Evolutionary conservation across 805 yeast genomes (phyloP).

Genomic region (Ogataea sp.): DNA sequence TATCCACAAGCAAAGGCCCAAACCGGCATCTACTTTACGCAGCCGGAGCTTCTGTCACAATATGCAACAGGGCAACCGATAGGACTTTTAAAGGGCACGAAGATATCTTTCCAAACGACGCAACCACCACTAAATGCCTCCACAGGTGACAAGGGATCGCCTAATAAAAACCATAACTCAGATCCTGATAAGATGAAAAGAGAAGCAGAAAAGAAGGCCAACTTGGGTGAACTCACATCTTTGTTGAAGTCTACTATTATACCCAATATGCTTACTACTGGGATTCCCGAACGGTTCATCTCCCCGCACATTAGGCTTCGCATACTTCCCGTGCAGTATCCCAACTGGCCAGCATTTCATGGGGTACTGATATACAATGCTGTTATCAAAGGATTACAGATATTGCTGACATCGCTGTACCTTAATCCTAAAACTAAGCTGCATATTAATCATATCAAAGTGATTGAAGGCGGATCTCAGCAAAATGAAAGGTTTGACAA

Average conservation of each 20-base stretch:
- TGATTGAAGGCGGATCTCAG: conserved; percentile 14
- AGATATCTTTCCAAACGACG: too few relatives aligned
- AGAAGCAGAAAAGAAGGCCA: conserved; percentile 26
- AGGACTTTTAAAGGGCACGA: too few relatives aligned
- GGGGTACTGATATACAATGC: conserved; percentile 51
- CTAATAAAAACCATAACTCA: too few relatives aligned
- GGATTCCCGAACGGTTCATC: conserved; percentile 36
- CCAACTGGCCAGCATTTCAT: conserved; percentile 46
- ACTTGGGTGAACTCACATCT: conserved; percentile 47
- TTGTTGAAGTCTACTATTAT: conserved; percentile 36
- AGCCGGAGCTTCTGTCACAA: too few relatives aligned
- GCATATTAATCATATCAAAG: conserved; percentile 38
- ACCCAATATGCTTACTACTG: conserved; percentile 40
- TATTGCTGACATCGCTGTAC: conserved; percentile 47
- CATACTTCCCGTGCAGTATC: conserved; percentile 47
- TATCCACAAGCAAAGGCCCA: too few relatives aligned
- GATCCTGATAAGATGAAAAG: too few relatives aligned
- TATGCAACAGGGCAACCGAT: too few relatives aligned
- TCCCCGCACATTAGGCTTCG: conserved; percentile 42
- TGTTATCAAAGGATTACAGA: conserved; percentile 47
- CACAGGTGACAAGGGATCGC: too few relatives aligned
- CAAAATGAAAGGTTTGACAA: not conserved
- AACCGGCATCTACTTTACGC: too few relatives aligned
- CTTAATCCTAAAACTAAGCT: conserved; percentile 43
- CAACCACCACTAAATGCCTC: too few relatives aligned